Evolutionary conservation across 352 stramenopile genomes (phyloP), one percentile per base, ranked within the genome.

Genomic region (Vaucheria bursata): DNA sequence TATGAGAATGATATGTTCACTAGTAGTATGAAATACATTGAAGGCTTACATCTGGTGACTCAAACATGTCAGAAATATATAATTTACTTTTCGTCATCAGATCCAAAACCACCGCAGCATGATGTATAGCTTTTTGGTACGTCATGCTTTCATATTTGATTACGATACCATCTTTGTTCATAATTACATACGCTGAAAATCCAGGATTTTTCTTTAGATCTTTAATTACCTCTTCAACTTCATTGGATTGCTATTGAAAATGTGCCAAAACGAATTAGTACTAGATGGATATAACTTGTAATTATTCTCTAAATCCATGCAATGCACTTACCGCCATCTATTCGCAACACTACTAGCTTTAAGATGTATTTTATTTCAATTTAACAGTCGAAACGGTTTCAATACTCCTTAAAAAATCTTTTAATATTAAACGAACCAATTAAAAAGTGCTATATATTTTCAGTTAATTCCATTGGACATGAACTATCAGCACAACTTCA

Each of bases 201-300:
- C 90, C 91, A 18, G 88, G 82, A 84, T 93, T 94, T 81, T 85
- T 90, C 85, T 95, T 96, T 81, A 95, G 87, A 79, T 93, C 89
- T 84, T 94, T 93, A 86, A 95, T 95, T 69, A 90, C 88, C 81
- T 96, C 91, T 77, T 96, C 91, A 64, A 95, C 91, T 85, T 95
- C 91, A 73, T 94, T 96, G 18, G 74, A 65, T 49, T 82, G 77
- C 64, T 82, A n/a, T n/a, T n/a, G n/a, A n/a, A n/a, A n/a, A n/a
- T n/a, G n/a, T n/a, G n/a, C n/a, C n/a, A n/a, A n/a, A n/a, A n/a
- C n/a, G n/a, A n/a, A n/a, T n/a, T n/a, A n/a, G n/a, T n/a, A n/a
- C n/a, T n/a, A n/a, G n/a, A n/a, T n/a, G n/a, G n/a, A n/a, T n/a
- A n/a, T n/a, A n/a, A n/a, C n/a, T n/a, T n/a, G n/a, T n/a, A n/a